Conservation (phyloP, 2,329 filamentous ascomycete species). For the Calonectria pteridis region DNA sequence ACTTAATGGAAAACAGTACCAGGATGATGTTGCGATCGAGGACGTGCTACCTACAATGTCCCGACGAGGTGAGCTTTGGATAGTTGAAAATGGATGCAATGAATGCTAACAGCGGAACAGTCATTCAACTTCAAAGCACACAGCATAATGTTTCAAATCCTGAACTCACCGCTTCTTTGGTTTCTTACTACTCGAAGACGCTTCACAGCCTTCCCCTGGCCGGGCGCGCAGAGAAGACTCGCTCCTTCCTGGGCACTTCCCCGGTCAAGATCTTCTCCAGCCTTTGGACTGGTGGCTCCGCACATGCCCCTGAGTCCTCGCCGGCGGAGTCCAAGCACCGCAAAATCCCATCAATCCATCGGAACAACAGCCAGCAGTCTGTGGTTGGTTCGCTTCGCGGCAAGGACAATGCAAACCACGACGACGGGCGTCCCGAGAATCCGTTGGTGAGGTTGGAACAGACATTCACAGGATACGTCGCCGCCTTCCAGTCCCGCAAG, state of each 20-base stretch:
- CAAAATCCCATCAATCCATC: constrained; percentile 55
- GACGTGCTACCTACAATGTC: constrained; percentile 82
- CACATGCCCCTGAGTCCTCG: constrained; percentile 51
- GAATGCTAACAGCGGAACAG: constrained; percentile 59
- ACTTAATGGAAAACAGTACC: constrained; percentile 76
- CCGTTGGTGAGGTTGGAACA: constrained; percentile 83
- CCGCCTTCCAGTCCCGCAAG: constrained; percentile 85
- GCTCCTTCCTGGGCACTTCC: constrained; percentile 81
- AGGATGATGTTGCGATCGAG: constrained; percentile 78
- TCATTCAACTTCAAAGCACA: constrained; percentile 78
- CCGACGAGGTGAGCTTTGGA: constrained; percentile 72
- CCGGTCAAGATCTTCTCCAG: constrained; percentile 92
- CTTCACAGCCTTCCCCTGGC: constrained; percentile 77
- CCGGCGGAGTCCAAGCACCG: constrained; percentile 53
- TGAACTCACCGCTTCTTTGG: constrained; percentile 73
- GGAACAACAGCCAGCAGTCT: constrained; percentile 63
- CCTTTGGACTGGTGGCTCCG: constrained; percentile 75
- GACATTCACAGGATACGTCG: constrained; percentile 85
- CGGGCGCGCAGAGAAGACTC: constrained; percentile 72
- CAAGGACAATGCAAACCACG: constrained; percentile 53
- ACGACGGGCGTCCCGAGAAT: constrained; percentile 71
- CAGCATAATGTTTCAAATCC: constrained; percentile 78
- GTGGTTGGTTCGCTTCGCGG: constrained; percentile 67
- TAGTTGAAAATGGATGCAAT: background rate
- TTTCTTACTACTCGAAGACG: constrained; percentile 83